These are phyloP conservation scores for Cylindrotheca fusiformis DNA, from an alignment of 108 stramenopile genomes.

Conservation along the genomic window DNA sequence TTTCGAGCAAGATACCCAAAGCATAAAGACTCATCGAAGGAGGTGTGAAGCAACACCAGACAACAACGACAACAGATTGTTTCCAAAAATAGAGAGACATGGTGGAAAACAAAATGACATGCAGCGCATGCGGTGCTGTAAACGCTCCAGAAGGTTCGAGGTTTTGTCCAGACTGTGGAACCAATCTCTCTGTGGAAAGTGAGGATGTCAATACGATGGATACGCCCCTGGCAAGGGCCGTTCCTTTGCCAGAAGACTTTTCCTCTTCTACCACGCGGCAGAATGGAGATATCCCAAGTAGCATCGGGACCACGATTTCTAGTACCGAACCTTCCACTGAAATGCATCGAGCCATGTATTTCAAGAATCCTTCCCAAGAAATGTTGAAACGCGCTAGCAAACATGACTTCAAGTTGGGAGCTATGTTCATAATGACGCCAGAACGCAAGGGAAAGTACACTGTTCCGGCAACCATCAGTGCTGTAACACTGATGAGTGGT, in stretches of 20 bases:
- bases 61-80: neutral
- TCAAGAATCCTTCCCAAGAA: constrained; percentile 2
- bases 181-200: neutral
- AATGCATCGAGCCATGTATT: neutral
- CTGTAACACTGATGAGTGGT: neutral
- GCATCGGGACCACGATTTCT: neutral
- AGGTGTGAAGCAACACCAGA: no score
- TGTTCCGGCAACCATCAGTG: neutral
- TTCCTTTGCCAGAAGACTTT: constrained; percentile 5
- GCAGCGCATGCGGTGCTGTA: neutral
- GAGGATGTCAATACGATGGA: neutral
- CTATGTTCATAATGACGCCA: neutral
- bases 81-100: neutral
- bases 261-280: neutral
- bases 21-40: neutral
- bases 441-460: neutral
- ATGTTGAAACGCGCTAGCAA: constrained; percentile 1
- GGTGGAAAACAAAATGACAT: neutral
- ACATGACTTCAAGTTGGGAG: neutral
- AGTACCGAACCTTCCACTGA: neutral
- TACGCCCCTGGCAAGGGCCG: constrained; percentile 1
- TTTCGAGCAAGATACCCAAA: neutral
- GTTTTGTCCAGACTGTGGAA: neutral
- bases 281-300: neutral
- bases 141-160: neutral